These are phyloP conservation scores for Immersiella caudata DNA, from an alignment of 495 filamentous ascomycete species.

Conservation along the genomic window DNA sequence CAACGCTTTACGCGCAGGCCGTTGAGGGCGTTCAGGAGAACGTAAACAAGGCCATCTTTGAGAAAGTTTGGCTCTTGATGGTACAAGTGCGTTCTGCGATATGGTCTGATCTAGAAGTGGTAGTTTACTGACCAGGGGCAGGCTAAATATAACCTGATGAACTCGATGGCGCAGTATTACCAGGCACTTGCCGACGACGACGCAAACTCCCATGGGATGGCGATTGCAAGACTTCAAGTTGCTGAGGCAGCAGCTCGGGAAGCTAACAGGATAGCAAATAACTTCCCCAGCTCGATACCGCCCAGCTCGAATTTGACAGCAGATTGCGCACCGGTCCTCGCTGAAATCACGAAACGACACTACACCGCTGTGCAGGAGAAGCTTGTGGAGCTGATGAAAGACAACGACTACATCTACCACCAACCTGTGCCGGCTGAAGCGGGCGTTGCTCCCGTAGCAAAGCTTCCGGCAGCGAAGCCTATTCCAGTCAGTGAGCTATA, in stretches of 20 bases:
- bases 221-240: slow-evolving; percentile 79
- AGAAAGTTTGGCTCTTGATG: slow-evolving; percentile 89
- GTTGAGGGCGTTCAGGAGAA: slow-evolving; percentile 90
- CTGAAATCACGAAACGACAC: slow-evolving; percentile 82
- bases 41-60: slow-evolving; percentile 87
- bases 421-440: slow-evolving; percentile 86
- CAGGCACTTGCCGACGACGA: slow-evolving; percentile 92
- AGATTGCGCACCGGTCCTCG: slow-evolving; percentile 72
- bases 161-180: slow-evolving; percentile 87
- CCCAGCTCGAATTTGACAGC: slow-evolving; percentile 80
- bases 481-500: slow-evolving; percentile 97
- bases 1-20: slow-evolving; percentile 83
- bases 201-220: slow-evolving; percentile 80
- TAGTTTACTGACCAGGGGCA: slow-evolving; percentile 31
- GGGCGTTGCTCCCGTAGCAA: slow-evolving; percentile 76
- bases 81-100: slow-evolving; percentile 61
- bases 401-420: slow-evolving; percentile 99
- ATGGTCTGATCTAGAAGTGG: not conserved
- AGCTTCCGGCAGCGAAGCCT: slow-evolving; percentile 94
- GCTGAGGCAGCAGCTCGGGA: slow-evolving; percentile 77
- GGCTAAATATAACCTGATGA: slow-evolving; percentile 84
- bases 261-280: slow-evolving; percentile 73
- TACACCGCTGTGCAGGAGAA: slow-evolving; percentile 78
- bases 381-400: slow-evolving; percentile 74
- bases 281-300: slow-evolving; percentile 78